A percentile compares a stretch with the other conserved stretches of the same genome.
Conservation (phyloP, 1,284 basidiomycete genomes). For the Malassezia yamatoensis region DNA sequence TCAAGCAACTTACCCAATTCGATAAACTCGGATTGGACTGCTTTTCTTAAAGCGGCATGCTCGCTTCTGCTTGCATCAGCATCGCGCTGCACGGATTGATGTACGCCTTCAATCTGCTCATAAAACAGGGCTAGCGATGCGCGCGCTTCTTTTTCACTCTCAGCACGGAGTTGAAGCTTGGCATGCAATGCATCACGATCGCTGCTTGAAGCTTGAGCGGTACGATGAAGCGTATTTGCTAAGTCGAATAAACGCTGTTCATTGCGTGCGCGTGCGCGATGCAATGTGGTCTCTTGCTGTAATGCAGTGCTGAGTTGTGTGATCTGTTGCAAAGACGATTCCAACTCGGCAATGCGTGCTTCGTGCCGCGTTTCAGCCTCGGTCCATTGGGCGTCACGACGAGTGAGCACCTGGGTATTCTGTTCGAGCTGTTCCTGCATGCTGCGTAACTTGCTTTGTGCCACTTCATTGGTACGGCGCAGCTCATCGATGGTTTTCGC, state of each 20-base stretch:
- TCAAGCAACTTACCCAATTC: neutral
- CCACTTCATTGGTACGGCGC: constrained; percentile 34
- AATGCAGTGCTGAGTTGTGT: constrained; percentile 20
- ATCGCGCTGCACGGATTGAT: neutral
- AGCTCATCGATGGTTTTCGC: constrained; percentile 29
- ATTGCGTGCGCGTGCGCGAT: constrained; percentile 63
- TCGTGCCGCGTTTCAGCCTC: constrained; percentile 26
- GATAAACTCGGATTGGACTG: neutral
- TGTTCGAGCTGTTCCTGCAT: constrained; percentile 46
- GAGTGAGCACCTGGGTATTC: constrained; percentile 39
- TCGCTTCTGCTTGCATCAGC: neutral
- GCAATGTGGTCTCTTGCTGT: constrained; percentile 55
- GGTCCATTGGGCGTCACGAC: constrained; percentile 34
- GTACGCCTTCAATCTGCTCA: neutral
- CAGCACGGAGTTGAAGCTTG: constrained; percentile 56
- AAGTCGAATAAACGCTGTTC: constrained; percentile 64
- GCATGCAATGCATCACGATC: constrained; percentile 68
- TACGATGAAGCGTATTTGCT: constrained; percentile 60
- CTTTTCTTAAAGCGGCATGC: neutral
- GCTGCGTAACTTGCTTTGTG: constrained; percentile 34
- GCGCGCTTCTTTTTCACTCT: constrained; percentile 3
- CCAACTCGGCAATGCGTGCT: constrained; percentile 24
- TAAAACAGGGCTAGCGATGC: neutral
- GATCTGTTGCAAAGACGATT: constrained; percentile 23
- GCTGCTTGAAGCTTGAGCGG: constrained; percentile 60